These are phyloP conservation scores for Ogataea allantospora DNA, from an alignment of 805 yeast species.

Conservation along the genomic window DNA sequence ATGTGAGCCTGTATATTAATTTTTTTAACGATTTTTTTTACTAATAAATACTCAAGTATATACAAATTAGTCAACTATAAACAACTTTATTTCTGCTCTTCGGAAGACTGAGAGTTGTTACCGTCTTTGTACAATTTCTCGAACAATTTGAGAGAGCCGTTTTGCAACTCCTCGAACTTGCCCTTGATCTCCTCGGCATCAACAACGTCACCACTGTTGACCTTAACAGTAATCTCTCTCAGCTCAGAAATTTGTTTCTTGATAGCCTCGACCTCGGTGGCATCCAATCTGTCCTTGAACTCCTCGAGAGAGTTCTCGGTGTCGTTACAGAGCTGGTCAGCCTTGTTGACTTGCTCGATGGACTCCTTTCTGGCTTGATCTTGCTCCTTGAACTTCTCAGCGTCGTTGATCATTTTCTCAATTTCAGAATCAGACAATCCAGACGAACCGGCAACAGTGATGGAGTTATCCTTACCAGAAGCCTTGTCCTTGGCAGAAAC, in stretches of 20 bases:
- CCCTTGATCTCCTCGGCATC: conserved; percentile 60
- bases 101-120: conserved; percentile 14
- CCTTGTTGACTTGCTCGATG: conserved; percentile 72
- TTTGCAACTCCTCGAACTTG: conserved; percentile 74
- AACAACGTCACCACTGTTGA: conserved; percentile 49
- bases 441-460: conserved; percentile 67
- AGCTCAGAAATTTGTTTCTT: conserved; percentile 54
- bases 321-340: conserved; percentile 79
- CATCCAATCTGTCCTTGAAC: conserved; percentile 61
- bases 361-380: conserved; percentile 61
- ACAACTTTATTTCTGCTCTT: conserved; percentile 18
- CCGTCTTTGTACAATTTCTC: conserved; percentile 58
- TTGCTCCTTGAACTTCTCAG: conserved; percentile 55
- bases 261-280: conserved; percentile 47
- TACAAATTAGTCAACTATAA: conserved; percentile 13
- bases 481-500: conserved; percentile 80
- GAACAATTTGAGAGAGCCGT: conserved; percentile 70
- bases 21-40: conserved; percentile 1
- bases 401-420: conserved; percentile 60
- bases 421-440: conserved; percentile 72
- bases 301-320: conserved; percentile 83
- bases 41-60: conserved; percentile 8
- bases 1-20: conserved; percentile 2
- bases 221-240: conserved; percentile 65
- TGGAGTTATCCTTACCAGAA: conserved; percentile 73